Base-by-base conservation (phyloP, 768 basidiomycete genomes). In the Galerina marginata region DNA sequence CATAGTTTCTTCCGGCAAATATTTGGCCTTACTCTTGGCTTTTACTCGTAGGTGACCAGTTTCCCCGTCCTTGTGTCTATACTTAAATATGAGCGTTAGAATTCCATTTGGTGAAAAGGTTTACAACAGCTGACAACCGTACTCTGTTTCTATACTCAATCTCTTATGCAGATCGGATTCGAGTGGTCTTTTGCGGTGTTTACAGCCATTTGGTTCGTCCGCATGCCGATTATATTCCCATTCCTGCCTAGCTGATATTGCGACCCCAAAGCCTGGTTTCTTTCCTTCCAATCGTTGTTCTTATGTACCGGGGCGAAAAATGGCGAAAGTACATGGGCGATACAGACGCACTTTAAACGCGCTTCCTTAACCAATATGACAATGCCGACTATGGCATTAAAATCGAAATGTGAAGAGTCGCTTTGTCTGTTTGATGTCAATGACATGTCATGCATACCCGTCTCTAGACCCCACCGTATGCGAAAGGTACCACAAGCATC, bases 171-270 rank as follows among this genome's bases (percentile, higher is more conserved):
- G 73, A 74, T 78, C 51, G 76, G 76, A 9, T 78, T 71, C 42
- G 68, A 78, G 43, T 77, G 73, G 74, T 74, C 75, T 15, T 78
- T 78, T 47, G 69, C 72, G 6, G 74, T 78, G 11, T 78, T 78
- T 64, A 68, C 73, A 38, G 65, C 38, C 1, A 74, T 78, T 59
- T 76, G 76, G 76, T 74, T 46, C 11, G 71, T 67, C 14, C 4
- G 6, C 3, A 12, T 40, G 48, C 25, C n/a, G 9, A 47, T 38
- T 9, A 44, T 10, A 12, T 6, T 9, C 20, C 33, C 25, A 20
- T 33, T 49, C 29, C 36, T 16, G n/a, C 52, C 38, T 50, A 37
- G 10, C 56, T 64, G 33, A 58, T 7, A 20, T 1, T 29, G 33
- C 5, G 12, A 11, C 44, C 2, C 15, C 59, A 14, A 59, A 78